Evolutionary conservation across 225 moss, liverwort and hornwort genomes (phyloP), one percentile per base, ranked within the genome.

Genomic region (Ulota crispa): DNA sequence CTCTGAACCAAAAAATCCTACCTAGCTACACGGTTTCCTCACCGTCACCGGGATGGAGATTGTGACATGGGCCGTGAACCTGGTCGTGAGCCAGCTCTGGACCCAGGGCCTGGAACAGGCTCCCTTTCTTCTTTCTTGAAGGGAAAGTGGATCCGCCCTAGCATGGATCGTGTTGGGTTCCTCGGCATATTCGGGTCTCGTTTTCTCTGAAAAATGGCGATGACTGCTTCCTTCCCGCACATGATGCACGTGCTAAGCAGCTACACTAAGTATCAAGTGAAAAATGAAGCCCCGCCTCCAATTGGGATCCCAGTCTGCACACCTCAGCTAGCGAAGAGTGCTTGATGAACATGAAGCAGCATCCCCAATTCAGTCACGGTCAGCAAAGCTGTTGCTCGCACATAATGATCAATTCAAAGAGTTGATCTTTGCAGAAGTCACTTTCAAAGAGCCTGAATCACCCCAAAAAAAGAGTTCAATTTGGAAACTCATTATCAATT

Each of bases 81-180:
- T 14, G 85, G 81, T 43, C 86, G 82, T 32, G 86, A 88, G 16
- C 75, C 87, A 5, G 79, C 74, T 63, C 75, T 45, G 20, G 87
- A 87, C 8, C 87, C 83, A 11, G 87, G 80, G 6, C 16, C 71
- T 0, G 80, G 24, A 20, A 80, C 70, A 12, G 85, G 80, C 70
- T 87, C 87, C 78, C 66, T 75, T 30, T 45, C 85, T 57, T 81
- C 59, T 55, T 89, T 87, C 78, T 87, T 89, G 67, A 87, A 85
- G 24, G 85, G 89, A 77, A 89, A 89, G 65, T 85, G 87, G 23
- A 89, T 87, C 60, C 50, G 77, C 56, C 78, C 80, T 0, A 89
- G 60, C 47, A 87, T 87, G 47, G 85, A 87, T 11, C 82, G 84
- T 27, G 89, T 89, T 10, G 89, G 89, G 36, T 89, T 87, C 42